Conservation (phyloP, 139 green algal species). For the Tetraselmis chui region DNA sequence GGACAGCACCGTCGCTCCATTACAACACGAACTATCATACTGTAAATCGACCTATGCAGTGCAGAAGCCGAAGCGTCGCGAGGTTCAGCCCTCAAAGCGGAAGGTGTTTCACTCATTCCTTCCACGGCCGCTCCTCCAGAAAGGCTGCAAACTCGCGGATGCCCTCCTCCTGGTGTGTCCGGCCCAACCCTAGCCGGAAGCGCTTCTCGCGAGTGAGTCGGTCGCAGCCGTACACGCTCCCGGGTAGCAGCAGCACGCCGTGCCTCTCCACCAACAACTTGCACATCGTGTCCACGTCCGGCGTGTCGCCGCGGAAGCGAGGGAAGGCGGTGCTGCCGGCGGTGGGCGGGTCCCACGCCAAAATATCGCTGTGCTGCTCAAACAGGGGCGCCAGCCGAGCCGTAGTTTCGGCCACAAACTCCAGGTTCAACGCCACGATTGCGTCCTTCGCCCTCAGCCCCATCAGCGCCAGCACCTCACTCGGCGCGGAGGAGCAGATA, state of each 20-base stretch:
- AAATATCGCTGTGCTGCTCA: conserved; percentile 14
- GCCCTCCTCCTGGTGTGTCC: conserved; percentile 18
- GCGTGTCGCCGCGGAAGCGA: conserved; percentile 11
- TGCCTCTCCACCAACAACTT: conserved; percentile 33
- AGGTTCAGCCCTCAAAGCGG: too few species aligned
- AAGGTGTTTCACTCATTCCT: too few species aligned
- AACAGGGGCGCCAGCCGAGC: conserved; percentile 32
- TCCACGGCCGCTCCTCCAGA: conserved; percentile 16
- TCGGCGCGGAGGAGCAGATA: conserved; percentile 57
- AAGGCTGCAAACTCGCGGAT: conserved; percentile 23
- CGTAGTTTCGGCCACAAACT: conserved; percentile 42
- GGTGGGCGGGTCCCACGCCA: conserved; percentile 38
- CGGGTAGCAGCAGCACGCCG: conserved; percentile 69
- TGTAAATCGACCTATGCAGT: too few species aligned
- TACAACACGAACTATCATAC: too few species aligned
- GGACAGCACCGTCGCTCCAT: too few species aligned
- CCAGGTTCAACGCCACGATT: conserved; percentile 34
- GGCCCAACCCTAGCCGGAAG: conserved; percentile 57
- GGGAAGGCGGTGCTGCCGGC: conserved; percentile 50
- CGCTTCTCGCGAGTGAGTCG: conserved; percentile 13
- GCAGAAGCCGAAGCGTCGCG: too few species aligned
- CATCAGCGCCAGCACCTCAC: conserved; percentile 63
- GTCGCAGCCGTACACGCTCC: conserved; percentile 47
- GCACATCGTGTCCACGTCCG: conserved; percentile 38
- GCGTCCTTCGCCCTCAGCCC: conserved; percentile 31